Evolutionary conservation across 164 flowering plant species (phyloP), one percentile per base, ranked within the genome.

Genomic region (Vitis amurensis): DNA sequence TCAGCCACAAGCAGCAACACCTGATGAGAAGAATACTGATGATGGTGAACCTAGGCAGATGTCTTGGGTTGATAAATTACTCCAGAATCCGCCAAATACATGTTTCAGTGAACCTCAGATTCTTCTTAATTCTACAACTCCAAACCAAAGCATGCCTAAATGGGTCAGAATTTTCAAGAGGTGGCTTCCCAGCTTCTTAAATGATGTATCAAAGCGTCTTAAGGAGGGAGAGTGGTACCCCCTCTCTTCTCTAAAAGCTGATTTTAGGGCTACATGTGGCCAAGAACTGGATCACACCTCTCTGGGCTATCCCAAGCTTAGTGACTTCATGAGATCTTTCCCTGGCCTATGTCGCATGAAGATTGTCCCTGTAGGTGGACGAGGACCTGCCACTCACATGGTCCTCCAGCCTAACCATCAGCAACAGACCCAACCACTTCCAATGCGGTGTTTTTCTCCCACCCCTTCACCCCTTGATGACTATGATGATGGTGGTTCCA

Each of bases 161-260:
- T 88, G 90, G 92, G 70, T 86, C 23, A 59, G 23, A 44, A 80
- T 63, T 16, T 85, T 88, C 74, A 82, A 64, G 73, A 80, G 78
- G 66, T 88, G 92, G 92, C 71, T 88, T 31, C 90, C 89, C 1
- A 59, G 72, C 9, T 83, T 79, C 77, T 69, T 88, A n/a, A 5
- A 55, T 14, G 73, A 80, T 27, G 71, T 71, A 47, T 74, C 79
- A 5, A 73, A 61, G 69, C 69, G 74, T 55, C 53, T 71, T 13
- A 72, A 64, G 68, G 78, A 74, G 51, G 88, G 79, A 55, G 78
- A 83, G 73, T 77, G 70, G 67, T 88, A 87, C 74, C 80, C 93
- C 59, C 87, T 88, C 23, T 85, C 88, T 29, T 85, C 93, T 71
- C 81, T 88, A 58, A 88, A 88, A 76, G 80, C 73, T 17, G 93